phyloP scores from a whole-genome alignment of 2,329 filamentous ascomycete species.

The Ophiostoma novo-ulmi region DNA sequence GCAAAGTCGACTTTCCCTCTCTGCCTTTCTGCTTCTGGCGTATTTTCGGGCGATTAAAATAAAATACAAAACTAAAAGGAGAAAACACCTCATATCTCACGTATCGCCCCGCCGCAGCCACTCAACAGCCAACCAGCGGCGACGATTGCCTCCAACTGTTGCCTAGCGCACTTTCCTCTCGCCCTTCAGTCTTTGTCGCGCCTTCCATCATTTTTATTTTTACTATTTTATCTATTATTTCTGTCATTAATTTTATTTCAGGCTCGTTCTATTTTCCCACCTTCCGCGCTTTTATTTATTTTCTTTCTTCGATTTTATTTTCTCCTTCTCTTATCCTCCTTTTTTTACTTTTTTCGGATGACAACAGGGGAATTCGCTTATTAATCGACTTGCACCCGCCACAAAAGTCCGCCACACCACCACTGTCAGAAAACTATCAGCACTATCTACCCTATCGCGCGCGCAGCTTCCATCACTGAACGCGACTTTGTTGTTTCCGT shows the following conservation, averaged over 20 bases:
- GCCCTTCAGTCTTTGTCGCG: neutral
- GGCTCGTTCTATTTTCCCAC: constrained; percentile 23
- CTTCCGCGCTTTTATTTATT: constrained; percentile 25
- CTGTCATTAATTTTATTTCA: neutral
- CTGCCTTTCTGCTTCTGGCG: constrained; percentile 19
- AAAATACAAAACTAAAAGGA: neutral
- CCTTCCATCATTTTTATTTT: neutral
- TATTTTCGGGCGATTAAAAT: neutral
- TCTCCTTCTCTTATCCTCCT: constrained; percentile 31
- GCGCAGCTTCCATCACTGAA: neutral
- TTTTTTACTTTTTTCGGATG: constrained; percentile 15
- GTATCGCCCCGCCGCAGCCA: neutral
- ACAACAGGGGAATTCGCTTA: constrained; percentile 12
- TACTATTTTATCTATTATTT: neutral
- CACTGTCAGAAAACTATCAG: neutral
- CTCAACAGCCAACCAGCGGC: constrained; percentile 26
- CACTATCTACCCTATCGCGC: neutral
- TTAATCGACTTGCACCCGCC: neutral
- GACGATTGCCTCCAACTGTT: constrained; percentile 18
- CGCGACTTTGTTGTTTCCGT: constrained; percentile 7
- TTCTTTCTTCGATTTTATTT: constrained; percentile 31
- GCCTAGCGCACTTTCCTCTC: neutral
- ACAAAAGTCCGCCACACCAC: neutral
- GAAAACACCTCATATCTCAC: constrained; percentile 3
- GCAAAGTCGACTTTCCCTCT: constrained; percentile 31